phyloP scores from a whole-genome alignment of 345 rosid genomes.

The Boechera divaricarpa region DNA sequence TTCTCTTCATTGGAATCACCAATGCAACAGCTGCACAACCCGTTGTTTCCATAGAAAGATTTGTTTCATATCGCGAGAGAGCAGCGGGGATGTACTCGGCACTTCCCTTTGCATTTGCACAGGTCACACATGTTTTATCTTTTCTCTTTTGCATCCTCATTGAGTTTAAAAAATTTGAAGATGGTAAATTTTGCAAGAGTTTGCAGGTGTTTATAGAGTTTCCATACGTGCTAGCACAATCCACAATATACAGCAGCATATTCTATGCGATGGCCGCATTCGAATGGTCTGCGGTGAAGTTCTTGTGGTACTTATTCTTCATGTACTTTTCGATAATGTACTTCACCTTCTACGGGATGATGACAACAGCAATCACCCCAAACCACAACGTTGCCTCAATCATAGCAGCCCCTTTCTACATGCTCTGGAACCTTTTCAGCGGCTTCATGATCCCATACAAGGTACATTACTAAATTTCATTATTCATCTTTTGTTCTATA shows the following conservation, averaged over 20 bases:
- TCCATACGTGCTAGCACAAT: constrained; percentile 85
- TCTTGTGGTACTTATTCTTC: constrained; percentile 89
- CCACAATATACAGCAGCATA: constrained; percentile 69
- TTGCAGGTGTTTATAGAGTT: constrained; percentile 89
- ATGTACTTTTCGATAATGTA: constrained; percentile 88
- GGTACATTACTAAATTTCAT: constrained; percentile 50
- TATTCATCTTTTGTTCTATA: background rate
- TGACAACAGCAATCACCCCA: constrained; percentile 97
- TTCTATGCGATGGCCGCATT: constrained; percentile 94
- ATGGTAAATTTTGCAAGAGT: background rate
- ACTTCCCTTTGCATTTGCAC: constrained; percentile 90
- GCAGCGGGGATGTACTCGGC: constrained; percentile 98
- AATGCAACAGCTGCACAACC: constrained; percentile 97
- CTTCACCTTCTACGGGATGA: constrained; percentile 98
- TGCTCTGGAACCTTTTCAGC: constrained; percentile 99
- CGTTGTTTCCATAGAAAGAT: constrained; percentile 92
- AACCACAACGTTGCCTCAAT: constrained; percentile 93
- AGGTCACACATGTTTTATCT: constrained; percentile 52
- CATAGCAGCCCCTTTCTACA: constrained; percentile 89
- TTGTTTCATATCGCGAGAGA: constrained; percentile 92
- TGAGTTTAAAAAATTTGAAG: background rate
- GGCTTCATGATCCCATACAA: constrained; percentile 95
- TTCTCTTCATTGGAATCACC: constrained; percentile 87
- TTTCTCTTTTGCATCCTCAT: background rate
- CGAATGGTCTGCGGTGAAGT: constrained; percentile 82